Percentiles rank a stretch among this genome's conserved stretches.
Conservation (phyloP, 805 yeast species). For the Kregervanrija delftensis region DNA sequence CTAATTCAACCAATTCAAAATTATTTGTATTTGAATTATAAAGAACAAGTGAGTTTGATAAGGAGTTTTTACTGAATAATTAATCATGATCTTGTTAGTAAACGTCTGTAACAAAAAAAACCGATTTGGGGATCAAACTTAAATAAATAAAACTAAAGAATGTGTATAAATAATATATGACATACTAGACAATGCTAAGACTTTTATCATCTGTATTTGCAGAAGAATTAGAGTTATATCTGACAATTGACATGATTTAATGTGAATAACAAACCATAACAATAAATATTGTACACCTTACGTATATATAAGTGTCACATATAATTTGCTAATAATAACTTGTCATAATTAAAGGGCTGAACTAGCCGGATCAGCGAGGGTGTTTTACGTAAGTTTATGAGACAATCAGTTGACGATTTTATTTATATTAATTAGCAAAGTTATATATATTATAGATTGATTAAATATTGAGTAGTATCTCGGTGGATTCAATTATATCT, state of each 20-base stretch:
- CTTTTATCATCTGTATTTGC: background rate
- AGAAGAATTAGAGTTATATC: conserved; percentile 8
- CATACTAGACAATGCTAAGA: conserved; percentile 4
- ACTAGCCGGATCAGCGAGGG: too few relatives aligned
- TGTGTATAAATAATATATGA: background rate
- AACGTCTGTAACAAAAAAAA: background rate
- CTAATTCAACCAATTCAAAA: conserved; percentile 20
- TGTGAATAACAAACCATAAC: background rate
- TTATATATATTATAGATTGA: background rate
- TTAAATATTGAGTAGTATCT: too few relatives aligned
- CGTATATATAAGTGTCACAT: too few relatives aligned
- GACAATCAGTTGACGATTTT: background rate
- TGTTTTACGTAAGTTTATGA: too few relatives aligned
- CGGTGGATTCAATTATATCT: too few relatives aligned
- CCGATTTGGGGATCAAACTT: background rate
- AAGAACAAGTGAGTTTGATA: conserved; percentile 23
- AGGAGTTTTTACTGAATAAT: conserved; percentile 12
- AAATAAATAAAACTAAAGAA: background rate
- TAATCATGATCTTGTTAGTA: background rate
- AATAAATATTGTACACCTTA: too few relatives aligned
- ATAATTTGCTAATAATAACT: too few relatives aligned
- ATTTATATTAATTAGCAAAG: conserved; percentile 2
- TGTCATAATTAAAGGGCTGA: too few relatives aligned
- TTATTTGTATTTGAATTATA: conserved; percentile 23
- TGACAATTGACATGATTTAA: conserved; percentile 14